Evolutionary conservation across 129 eudicot species (phyloP), one percentile per base, ranked within the genome.

Genomic region (Saposhnikovia divaricata): DNA sequence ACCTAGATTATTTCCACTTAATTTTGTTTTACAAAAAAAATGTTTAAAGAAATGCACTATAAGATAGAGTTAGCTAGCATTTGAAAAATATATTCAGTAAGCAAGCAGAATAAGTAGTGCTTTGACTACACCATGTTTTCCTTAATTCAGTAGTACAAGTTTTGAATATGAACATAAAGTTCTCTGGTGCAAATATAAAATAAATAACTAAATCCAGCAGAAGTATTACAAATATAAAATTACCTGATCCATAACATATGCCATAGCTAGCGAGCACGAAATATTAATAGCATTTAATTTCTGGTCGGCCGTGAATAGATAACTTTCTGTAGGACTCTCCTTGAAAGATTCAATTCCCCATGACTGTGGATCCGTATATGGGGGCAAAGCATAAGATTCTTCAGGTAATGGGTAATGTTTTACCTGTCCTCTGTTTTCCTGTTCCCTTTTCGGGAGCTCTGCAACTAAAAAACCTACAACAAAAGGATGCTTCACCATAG

Each of bases 231-330:
- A 14, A 27, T 86, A 5, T 42, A 28, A 18, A 44, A 27, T 28
- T 86, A 95, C 99, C 99, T 95, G 99, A 84, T 95, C 99, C 99
- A 95, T 95, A 79, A 95, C 97, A 90, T 95, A 90, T 43, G 97
- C 99, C 96, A 86, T 84, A 69, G 99, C 99, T 37, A 95, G 84
- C 61, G 99, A 92, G 81, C 93, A 88, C 77, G 99, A 92, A 65
- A 95, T 95, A 77, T 87, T 87, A 61, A 85, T 88, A 37, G 99
- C 99, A 84, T 89, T 95, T 71, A 84, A 80, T 83, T 86, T 90
- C 85, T 95, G 99, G 53, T 95, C 97, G 39, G 90, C 76, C 38
- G 97, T 85, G 79, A 92, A 87, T 42, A 82, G 85, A 83, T 76
- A 89, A 80, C 81, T 74, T 82, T 88, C 89, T 81, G 77, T 61